Percentiles rank a stretch among this genome's conserved stretches.
Evolutionary conservation across 2,329 filamentous ascomycete genomes (phyloP).

Genomic region (Penicillium sp.): DNA sequence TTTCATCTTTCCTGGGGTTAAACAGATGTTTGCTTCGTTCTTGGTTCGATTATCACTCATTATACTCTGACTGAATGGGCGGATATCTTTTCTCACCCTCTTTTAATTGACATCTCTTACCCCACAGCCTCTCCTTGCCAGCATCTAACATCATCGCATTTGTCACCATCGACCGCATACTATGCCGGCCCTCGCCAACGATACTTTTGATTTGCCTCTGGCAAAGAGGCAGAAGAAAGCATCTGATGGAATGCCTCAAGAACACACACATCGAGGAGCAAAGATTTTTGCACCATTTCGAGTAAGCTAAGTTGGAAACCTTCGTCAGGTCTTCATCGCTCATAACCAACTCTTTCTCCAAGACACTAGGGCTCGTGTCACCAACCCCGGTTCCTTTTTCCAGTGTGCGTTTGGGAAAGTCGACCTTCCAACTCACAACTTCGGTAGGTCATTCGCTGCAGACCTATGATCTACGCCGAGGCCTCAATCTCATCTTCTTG

Average conservation of each 20-base stretch:
- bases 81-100: no score
- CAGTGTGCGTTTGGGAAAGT: conserved; percentile 80
- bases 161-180: background rate
- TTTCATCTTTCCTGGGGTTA: no score
- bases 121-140: no score
- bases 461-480: conserved; percentile 88
- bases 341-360: conserved; percentile 9
- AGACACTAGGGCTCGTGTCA: conserved; percentile 92
- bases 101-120: no score
- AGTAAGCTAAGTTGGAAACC: conserved; percentile 52
- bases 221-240: conserved; percentile 70
- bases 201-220: conserved; percentile 56
- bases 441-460: conserved; percentile 85
- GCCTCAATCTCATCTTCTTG: conserved; percentile 87
- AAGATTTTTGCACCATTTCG: conserved; percentile 90
- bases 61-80: no score
- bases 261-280: conserved; percentile 48
- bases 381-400: conserved; percentile 88
- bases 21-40: no score
- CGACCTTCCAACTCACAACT: conserved; percentile 94
- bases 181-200: conserved; percentile 48
- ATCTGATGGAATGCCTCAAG: conserved; percentile 38
- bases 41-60: no score
- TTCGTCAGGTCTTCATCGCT: conserved; percentile 4
- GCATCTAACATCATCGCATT: conserved; percentile 1